A percentile compares a stretch with the other conserved stretches of the same genome.
These are phyloP conservation scores for Linnemannia hyalina DNA, from an alignment of 192 early-diverging fungal species.

Conservation along the genomic window DNA sequence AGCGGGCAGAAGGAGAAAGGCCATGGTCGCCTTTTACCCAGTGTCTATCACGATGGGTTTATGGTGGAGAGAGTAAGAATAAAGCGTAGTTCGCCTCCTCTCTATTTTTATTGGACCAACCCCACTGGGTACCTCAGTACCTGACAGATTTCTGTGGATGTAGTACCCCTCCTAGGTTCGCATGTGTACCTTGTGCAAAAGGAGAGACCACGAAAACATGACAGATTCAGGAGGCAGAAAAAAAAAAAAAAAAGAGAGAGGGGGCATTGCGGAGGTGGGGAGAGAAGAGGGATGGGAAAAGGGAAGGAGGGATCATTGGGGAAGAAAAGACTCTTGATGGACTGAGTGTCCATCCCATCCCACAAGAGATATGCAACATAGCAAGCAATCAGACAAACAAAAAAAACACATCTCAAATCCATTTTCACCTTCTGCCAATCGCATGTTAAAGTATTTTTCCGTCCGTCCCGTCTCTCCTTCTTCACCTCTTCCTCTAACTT, in stretches of 20 bases:
- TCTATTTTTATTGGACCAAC: not conserved
- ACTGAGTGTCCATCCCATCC: constrained; percentile 40
- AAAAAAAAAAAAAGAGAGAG: not conserved
- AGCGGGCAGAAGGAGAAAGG: not conserved
- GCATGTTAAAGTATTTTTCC: not conserved
- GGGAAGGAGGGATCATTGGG: not conserved
- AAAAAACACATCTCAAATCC: not conserved
- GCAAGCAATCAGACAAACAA: not conserved
- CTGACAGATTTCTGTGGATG: not conserved
- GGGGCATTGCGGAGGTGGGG: not conserved
- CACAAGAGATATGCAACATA: not conserved
- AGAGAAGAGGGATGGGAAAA: not conserved
- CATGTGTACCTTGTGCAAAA: not conserved
- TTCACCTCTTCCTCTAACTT: not conserved
- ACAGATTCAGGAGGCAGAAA: constrained; percentile 27
- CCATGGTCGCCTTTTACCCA: not conserved
- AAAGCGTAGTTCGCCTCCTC: constrained; percentile 33
- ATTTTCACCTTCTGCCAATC: not conserved
- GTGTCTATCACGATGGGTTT: constrained; percentile 26
- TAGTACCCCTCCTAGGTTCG: not conserved
- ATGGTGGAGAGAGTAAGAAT: not conserved
- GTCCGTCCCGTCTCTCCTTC: not conserved
- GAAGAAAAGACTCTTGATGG: constrained; percentile 16
- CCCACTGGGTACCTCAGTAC: not conserved
- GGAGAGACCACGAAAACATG: not conserved